A percentile compares a stretch with the other conserved stretches of the same genome.
Conservation (phyloP, 768 basidiomycete species). For the Lentinula guzmanii region DNA sequence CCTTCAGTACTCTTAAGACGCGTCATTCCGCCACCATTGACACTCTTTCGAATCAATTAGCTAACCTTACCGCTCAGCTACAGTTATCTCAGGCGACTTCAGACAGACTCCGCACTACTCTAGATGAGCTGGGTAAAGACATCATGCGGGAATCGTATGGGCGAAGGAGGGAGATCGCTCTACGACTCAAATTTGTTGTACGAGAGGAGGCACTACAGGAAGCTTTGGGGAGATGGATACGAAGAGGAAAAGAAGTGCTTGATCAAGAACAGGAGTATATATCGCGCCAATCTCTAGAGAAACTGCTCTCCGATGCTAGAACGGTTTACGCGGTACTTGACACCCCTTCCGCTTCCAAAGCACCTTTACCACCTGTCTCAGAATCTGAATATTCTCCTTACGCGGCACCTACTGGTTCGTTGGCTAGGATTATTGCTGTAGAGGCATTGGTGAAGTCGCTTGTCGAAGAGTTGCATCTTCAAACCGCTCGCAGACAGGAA, state of each 20-base stretch:
- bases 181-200: slow-evolving; percentile 55
- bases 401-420: slow-evolving; percentile 33
- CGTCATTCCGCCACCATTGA: slow-evolving; percentile 58
- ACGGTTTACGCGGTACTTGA: slow-evolving; percentile 27
- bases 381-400: slow-evolving; percentile 20
- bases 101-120: slow-evolving; percentile 45
- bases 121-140: slow-evolving; percentile 70
- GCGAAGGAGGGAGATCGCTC: slow-evolving; percentile 60
- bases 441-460: slow-evolving; percentile 45
- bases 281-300: slow-evolving; percentile 20
- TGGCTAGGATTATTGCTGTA: slow-evolving; percentile 47
- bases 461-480: slow-evolving; percentile 50
- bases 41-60: slow-evolving; percentile 49
- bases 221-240: slow-evolving; percentile 50
- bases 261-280: slow-evolving; percentile 14
- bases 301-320: slow-evolving; percentile 27
- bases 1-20: slow-evolving; percentile 50
- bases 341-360: slow-evolving; percentile 9
- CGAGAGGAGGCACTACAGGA: slow-evolving; percentile 61
- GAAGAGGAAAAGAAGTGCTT: slow-evolving; percentile 39
- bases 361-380: not conserved
- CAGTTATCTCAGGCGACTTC: slow-evolving; percentile 35
- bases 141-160: slow-evolving; percentile 68
- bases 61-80: slow-evolving; percentile 36
- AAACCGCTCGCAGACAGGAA: slow-evolving; percentile 44